These are phyloP conservation scores for Anastatica hierochuntica DNA, from an alignment of 345 rosid genomes.

Conservation along the genomic window DNA sequence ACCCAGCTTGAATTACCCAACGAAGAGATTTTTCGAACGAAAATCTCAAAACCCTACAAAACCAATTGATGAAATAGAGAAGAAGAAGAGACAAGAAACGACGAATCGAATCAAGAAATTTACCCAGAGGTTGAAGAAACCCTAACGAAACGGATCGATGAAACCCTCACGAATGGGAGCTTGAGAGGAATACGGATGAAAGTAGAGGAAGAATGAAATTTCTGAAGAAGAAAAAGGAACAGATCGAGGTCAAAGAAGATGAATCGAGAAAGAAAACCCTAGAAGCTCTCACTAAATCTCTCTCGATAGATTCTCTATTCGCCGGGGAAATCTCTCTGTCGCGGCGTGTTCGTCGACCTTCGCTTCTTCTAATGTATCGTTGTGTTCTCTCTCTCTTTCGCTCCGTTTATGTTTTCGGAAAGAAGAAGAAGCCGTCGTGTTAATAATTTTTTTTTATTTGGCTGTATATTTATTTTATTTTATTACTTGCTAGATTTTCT, in stretches of 20 bases:
- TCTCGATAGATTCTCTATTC: slow-evolving; percentile 19
- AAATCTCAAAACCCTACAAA: slow-evolving; percentile 27
- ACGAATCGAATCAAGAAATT: slow-evolving; percentile 8
- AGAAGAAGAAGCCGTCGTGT: slow-evolving; percentile 47
- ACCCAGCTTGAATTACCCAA: slow-evolving; percentile 6
- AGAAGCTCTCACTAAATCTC: slow-evolving; percentile 28
- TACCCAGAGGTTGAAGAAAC: slow-evolving; percentile 12
- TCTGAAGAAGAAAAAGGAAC: slow-evolving; percentile 13
- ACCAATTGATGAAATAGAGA: slow-evolving; percentile 9
- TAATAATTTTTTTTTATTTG: slow-evolving; percentile 10
- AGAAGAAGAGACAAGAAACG: not conserved
- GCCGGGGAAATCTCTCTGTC: slow-evolving; percentile 25
- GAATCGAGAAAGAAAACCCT: slow-evolving; percentile 23
- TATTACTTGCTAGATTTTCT: not conserved
- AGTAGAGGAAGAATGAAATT: not conserved
- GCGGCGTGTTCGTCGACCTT: slow-evolving; percentile 22
- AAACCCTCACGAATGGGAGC: slow-evolving; percentile 36
- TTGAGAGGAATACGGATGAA: slow-evolving; percentile 17
- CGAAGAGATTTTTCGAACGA: not conserved
- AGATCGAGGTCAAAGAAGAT: slow-evolving; percentile 35
- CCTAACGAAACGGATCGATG: slow-evolving; percentile 45
- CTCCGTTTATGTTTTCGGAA: slow-evolving; percentile 40
- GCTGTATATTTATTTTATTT: not conserved
- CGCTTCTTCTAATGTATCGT: slow-evolving; percentile 25
- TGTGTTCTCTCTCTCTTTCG: slow-evolving; percentile 23